Percentiles rank a stretch among this genome's conserved stretches.
phyloP scores from a whole-genome alignment of 208 protist genomes.

The Leptomonas seymouri region DNA sequence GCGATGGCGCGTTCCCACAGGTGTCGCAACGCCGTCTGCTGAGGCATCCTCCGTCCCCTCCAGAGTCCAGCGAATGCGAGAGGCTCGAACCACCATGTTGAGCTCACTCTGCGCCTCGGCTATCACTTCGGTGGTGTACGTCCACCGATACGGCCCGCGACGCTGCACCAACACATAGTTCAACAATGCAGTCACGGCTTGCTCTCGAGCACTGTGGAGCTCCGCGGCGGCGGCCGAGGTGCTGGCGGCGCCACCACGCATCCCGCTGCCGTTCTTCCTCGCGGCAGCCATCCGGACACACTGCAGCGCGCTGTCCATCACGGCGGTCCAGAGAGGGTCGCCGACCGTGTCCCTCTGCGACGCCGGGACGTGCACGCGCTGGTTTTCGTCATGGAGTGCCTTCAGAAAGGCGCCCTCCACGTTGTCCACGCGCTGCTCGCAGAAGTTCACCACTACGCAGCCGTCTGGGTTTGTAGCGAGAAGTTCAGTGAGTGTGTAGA shows the following conservation, averaged over 20 bases:
- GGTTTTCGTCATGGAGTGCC: conserved; percentile 68
- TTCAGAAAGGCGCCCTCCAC: conserved; percentile 78
- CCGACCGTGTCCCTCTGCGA: conserved; percentile 7
- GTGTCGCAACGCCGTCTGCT: neutral
- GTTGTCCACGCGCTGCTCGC: conserved; percentile 87
- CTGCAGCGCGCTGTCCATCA: conserved; percentile 10
- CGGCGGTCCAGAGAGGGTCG: conserved; percentile 24
- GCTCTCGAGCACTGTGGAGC: conserved; percentile 21
- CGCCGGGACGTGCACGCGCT: conserved; percentile 12
- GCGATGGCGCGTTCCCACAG: conserved; percentile 11
- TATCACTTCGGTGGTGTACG: conserved; percentile 46
- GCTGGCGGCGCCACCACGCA: neutral
- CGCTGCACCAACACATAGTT: conserved; percentile 35
- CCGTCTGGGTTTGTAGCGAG: conserved; percentile 48
- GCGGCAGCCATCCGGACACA: neutral
- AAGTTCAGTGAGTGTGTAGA: conserved; percentile 86
- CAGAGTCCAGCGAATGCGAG: conserved; percentile 61
- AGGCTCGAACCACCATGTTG: conserved; percentile 66
- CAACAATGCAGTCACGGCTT: conserved; percentile 22
- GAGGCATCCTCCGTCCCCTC: neutral
- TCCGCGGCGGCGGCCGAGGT: conserved; percentile 4
- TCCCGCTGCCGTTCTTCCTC: neutral
- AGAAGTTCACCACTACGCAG: conserved; percentile 87
- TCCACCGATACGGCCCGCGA: conserved; percentile 50
- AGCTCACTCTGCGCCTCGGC: conserved; percentile 63